Conservation (phyloP, 106 monocot genomes). For the Dioscorea dumetorum region DNA sequence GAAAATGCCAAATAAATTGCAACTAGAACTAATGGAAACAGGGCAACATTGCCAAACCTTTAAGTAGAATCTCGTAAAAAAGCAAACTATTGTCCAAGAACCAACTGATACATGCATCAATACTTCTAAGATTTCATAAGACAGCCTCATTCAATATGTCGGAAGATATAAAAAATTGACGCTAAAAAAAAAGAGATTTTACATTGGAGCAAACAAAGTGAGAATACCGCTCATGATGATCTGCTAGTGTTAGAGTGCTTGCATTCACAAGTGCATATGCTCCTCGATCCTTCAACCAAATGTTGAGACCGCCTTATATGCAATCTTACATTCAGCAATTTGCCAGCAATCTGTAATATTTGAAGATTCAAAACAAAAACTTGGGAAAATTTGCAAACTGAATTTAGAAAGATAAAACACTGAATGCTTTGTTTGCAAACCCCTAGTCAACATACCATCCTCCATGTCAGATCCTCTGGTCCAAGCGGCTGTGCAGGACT, state of each 20-base stretch:
- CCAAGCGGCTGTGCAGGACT: constrained; percentile 77
- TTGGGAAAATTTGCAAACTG: neutral
- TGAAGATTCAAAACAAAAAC: neutral
- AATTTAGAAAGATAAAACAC: neutral
- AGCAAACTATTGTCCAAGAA: too few species aligned
- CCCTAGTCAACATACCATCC: constrained; percentile 43
- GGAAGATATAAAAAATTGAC: too few species aligned
- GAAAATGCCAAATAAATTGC: too few species aligned
- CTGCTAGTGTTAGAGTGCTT: constrained; percentile 29
- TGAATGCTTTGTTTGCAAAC: neutral
- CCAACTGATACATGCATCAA: too few species aligned
- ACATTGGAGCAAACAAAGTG: too few species aligned
- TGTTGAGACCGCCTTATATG: constrained; percentile 61
- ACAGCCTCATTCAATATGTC: too few species aligned
- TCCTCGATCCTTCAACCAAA: constrained; percentile 68
- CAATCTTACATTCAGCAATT: constrained; percentile 68
- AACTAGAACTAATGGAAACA: too few species aligned
- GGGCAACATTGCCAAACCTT: too few species aligned
- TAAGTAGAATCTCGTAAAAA: too few species aligned
- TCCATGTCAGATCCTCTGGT: constrained; percentile 89
- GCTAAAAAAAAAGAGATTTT: too few species aligned
- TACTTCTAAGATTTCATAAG: too few species aligned
- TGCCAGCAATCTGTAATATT: constrained; percentile 64
- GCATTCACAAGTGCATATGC: constrained; percentile 73
- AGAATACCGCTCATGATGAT: neutral